Conservation (phyloP, 306 rosid species). For the Mimosa bimucronata region DNA sequence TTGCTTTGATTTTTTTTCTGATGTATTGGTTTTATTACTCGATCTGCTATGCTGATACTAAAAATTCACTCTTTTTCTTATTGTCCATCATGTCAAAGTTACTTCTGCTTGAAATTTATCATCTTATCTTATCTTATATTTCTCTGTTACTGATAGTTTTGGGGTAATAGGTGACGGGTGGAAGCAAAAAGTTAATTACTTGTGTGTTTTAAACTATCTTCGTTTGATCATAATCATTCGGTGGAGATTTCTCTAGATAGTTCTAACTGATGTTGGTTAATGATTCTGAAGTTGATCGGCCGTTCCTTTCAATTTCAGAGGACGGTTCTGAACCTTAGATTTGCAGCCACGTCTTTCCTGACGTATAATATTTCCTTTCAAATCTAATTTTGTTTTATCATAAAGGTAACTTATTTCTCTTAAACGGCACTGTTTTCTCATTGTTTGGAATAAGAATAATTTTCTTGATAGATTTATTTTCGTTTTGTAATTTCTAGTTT, state of each 20-base stretch:
- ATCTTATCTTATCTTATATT: not conserved
- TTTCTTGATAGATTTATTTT: not conserved
- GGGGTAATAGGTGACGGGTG: not conserved
- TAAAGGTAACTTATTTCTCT: not conserved
- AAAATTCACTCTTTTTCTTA: not conserved
- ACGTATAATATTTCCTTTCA: not conserved
- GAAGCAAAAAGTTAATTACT: too few species aligned
- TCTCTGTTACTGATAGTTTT: not conserved
- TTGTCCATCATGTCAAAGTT: not conserved
- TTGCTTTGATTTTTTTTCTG: not conserved
- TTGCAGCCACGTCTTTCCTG: not conserved
- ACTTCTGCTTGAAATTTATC: not conserved
- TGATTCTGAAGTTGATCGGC: slow-evolving; percentile 12
- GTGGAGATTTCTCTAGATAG: too few species aligned
- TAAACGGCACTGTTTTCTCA: slow-evolving; percentile 34
- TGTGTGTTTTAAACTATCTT: too few species aligned
- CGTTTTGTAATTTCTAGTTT: not conserved
- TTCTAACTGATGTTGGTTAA: not conserved
- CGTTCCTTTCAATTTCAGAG: not conserved
- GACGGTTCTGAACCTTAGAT: not conserved
- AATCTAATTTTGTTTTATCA: not conserved
- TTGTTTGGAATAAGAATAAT: slow-evolving; percentile 49
- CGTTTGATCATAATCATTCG: too few species aligned
- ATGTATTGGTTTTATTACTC: not conserved
- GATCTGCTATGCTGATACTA: not conserved